Conservation (phyloP, 1,139 yeast genomes). For the Geotrichum citri-aurantii region DNA sequence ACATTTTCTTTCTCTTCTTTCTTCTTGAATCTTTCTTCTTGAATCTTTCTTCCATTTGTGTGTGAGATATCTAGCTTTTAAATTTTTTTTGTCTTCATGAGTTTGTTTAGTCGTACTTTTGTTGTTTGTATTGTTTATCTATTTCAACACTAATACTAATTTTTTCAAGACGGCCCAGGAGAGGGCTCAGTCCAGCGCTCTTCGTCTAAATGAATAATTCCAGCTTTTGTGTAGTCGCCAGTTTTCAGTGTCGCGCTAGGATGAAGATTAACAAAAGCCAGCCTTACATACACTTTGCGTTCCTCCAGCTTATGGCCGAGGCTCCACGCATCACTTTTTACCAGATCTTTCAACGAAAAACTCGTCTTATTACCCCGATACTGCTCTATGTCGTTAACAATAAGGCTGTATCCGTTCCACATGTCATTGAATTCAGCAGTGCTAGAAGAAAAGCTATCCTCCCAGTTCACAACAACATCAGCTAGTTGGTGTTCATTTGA, state of each 20-base stretch:
- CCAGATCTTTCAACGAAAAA: constrained; percentile 30
- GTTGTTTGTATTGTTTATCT: not conserved
- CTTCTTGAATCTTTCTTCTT: not conserved
- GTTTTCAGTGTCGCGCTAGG: constrained; percentile 20
- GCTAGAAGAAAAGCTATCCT: not conserved
- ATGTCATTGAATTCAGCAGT: not conserved
- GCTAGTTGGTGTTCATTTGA: not conserved
- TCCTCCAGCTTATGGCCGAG: constrained; percentile 6
- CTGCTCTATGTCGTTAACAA: constrained; percentile 75
- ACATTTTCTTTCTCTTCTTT: too few species aligned
- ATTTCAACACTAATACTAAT: not conserved
- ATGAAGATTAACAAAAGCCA: constrained; percentile 26
- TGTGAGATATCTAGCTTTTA: not conserved
- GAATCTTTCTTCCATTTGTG: not conserved
- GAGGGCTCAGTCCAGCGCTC: constrained; percentile 23
- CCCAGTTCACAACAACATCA: constrained; percentile 11
- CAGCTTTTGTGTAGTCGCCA: constrained; percentile 30
- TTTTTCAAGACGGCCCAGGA: constrained; percentile 21
- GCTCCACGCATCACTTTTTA: constrained; percentile 15
- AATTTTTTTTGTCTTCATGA: not conserved
- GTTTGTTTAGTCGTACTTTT: not conserved
- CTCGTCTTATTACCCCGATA: constrained; percentile 46
- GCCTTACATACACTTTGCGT: constrained; percentile 24
- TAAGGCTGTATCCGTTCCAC: constrained; percentile 51
- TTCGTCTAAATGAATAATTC: constrained; percentile 21